A percentile compares a stretch with the other conserved stretches of the same genome.
These are phyloP conservation scores for Tylopilus vinaceipallidus DNA, from an alignment of 768 basidiomycete genomes.

Conservation along the genomic window DNA sequence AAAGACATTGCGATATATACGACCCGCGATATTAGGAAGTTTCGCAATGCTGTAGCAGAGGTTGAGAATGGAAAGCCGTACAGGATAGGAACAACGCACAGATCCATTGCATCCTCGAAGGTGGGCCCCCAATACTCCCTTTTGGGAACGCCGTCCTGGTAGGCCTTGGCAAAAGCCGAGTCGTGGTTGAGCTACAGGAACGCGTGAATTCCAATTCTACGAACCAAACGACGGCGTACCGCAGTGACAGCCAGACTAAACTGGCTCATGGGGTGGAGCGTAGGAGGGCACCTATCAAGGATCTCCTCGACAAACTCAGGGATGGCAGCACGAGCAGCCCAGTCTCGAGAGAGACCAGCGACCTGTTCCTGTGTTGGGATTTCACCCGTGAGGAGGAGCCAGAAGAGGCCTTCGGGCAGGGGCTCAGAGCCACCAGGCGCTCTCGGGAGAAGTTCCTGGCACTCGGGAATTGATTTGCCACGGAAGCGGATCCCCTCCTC, in stretches of 20 bases:
- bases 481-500: constrained; percentile 99
- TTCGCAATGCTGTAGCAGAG: constrained; percentile 77
- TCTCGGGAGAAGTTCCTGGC: constrained; percentile 83
- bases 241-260: constrained; percentile 96
- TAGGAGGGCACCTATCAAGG: constrained; percentile 88
- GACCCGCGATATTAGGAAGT: constrained; percentile 93
- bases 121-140: constrained; percentile 96
- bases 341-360: constrained; percentile 81
- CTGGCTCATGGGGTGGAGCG: constrained; percentile 98
- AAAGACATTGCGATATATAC: constrained; percentile 87
- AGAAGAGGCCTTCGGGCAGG: constrained; percentile 92
- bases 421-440: constrained; percentile 87
- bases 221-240: constrained; percentile 38
- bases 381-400: constrained; percentile 94
- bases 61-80: constrained; percentile 1
- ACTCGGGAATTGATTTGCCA: constrained; percentile 91
- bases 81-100: constrained; percentile 43
- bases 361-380: constrained; percentile 91
- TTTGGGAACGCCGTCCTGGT: constrained; percentile 89
- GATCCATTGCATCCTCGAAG: constrained; percentile 87
- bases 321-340: constrained; percentile 89
- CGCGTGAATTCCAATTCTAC: not conserved
- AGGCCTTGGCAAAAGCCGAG: constrained; percentile 94
- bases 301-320: constrained; percentile 97
- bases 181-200: constrained; percentile 77